Percentiles rank a stretch among this genome's conserved stretches.
These are phyloP conservation scores for Isoetes taiwanensis DNA, from an alignment of 75 land plant species.

Conservation along the genomic window DNA sequence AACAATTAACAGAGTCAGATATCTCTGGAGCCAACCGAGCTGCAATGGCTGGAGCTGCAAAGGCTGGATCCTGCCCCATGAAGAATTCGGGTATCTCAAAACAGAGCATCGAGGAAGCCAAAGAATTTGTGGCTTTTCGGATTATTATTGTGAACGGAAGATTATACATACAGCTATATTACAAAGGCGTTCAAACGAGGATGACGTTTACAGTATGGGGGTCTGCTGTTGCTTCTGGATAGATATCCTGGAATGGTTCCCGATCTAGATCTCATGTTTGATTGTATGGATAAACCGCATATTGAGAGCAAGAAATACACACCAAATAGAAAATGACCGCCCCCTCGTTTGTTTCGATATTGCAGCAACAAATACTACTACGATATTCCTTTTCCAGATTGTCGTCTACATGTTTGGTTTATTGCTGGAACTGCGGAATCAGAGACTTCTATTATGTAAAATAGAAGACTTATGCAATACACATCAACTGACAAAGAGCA, in stretches of 20 bases:
- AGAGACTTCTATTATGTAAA: too few relatives aligned
- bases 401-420: too few relatives aligned
- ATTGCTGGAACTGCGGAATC: too few relatives aligned
- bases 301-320: constrained; percentile 11
- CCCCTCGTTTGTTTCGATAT: constrained; percentile 53
- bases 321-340: constrained; percentile 8
- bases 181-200: constrained; percentile 49
- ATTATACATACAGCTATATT: constrained; percentile 42
- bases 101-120: constrained; percentile 19
- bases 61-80: constrained; percentile 52
- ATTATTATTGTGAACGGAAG: constrained; percentile 35
- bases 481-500: too few relatives aligned
- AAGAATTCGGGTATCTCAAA: constrained; percentile 25
- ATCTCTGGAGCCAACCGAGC: too few relatives aligned
- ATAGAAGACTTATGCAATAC: too few relatives aligned
- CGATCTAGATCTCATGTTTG: constrained; percentile 68
- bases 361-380: constrained; percentile 36
- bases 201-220: constrained; percentile 69
- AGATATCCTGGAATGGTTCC: constrained; percentile 57
- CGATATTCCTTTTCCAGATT: constrained; percentile 73
- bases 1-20: too few relatives aligned
- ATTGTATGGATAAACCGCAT: constrained; percentile 63
- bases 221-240: constrained; percentile 45
- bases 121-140: constrained; percentile 35
- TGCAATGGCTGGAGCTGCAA: too few relatives aligned